Conservation (phyloP, 1,284 basidiomycete species). For the Ceratobasidium sp. region DNA sequence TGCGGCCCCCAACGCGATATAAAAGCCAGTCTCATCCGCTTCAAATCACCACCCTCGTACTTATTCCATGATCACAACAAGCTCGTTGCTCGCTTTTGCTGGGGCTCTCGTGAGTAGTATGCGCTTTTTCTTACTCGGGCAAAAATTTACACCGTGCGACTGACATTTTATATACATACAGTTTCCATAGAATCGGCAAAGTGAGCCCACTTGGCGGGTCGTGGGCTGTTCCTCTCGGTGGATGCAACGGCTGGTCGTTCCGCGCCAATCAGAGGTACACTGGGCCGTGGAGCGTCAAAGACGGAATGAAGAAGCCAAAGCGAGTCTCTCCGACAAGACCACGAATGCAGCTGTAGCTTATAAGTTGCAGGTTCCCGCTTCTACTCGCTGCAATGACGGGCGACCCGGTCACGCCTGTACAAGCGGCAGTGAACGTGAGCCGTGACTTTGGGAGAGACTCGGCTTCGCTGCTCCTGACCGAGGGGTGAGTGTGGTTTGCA, state of each 20-base stretch:
- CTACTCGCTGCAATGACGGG: constrained; percentile 46
- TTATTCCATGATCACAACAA: no score
- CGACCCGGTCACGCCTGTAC: constrained; percentile 49
- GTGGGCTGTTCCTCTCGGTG: constrained; percentile 37
- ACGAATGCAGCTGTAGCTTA: not conserved
- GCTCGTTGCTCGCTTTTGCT: no score
- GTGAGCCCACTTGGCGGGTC: constrained; percentile 36
- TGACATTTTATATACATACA: not conserved
- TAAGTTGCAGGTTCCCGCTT: constrained; percentile 44
- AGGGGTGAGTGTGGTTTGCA: no score
- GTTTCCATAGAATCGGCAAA: constrained; percentile 42
- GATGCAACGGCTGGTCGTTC: constrained; percentile 42
- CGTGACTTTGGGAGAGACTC: constrained; percentile 45
- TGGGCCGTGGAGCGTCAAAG: constrained; percentile 44
- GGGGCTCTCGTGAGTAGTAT: no score
- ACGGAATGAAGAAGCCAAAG: constrained; percentile 45
- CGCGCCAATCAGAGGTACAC: constrained; percentile 41
- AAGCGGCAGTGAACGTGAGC: constrained; percentile 45
- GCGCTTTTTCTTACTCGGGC: no score
- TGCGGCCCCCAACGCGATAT: no score
- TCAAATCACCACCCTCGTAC: no score
- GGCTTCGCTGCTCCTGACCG: constrained; percentile 44
- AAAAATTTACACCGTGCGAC: not conserved
- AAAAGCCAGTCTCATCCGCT: no score
- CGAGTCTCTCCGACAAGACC: not conserved